Percentiles rank a stretch among this genome's conserved stretches.
Conservation (phyloP, 2,329 filamentous ascomycete genomes). For the Arthrobotrys pseudoclavata region DNA sequence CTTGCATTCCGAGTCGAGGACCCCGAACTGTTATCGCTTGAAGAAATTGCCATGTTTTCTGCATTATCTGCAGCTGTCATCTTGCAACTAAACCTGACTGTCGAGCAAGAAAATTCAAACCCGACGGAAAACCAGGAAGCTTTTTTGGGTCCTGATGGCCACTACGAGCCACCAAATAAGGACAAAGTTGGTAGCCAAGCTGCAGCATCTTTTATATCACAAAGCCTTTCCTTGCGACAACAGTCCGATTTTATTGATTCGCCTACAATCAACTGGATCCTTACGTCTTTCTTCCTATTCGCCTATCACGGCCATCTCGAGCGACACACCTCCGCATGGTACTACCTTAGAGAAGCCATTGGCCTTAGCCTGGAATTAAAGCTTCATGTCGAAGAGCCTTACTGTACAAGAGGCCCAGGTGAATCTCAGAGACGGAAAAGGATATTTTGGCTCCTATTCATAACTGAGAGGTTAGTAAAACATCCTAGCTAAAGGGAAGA, state of each 20-base stretch:
- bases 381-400: slow-evolving; percentile 5
- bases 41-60: slow-evolving; percentile 12
- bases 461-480: slow-evolving; percentile 12
- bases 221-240: neutral
- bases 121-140: neutral
- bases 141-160: neutral
- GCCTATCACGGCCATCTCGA: slow-evolving; percentile 5
- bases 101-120: neutral
- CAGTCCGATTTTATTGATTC: slow-evolving; percentile 9
- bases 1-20: neutral
- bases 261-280: slow-evolving; percentile 4
- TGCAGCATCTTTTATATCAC: neutral
- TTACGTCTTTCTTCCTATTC: slow-evolving; percentile 24
- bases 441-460: slow-evolving; percentile 11
- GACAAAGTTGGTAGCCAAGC: neutral
- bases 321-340: slow-evolving; percentile 13
- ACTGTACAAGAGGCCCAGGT: neutral
- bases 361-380: slow-evolving; percentile 4
- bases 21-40: neutral
- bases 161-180: neutral
- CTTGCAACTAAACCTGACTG: neutral
- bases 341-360: slow-evolving; percentile 16
- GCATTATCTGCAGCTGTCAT: slow-evolving; percentile 15
- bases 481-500: neutral
- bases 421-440: slow-evolving; percentile 17